phyloP scores from a whole-genome alignment of 1,284 basidiomycete genomes.

The Phellopilus nigrolimitatus region DNA sequence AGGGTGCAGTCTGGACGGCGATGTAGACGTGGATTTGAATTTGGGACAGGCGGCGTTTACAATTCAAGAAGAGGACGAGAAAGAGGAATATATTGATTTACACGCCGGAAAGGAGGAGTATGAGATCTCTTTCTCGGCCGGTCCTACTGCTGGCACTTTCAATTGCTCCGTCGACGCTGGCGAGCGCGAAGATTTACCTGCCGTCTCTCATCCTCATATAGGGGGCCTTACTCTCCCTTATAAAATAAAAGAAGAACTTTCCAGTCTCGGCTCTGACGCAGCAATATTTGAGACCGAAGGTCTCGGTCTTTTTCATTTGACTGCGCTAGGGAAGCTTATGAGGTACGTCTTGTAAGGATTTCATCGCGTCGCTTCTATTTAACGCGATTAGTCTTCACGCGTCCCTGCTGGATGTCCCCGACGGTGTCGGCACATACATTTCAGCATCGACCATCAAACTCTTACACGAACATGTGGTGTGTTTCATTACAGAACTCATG shows the following conservation, averaged over 20 bases:
- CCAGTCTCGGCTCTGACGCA: conserved; percentile 38
- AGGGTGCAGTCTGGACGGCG: not conserved
- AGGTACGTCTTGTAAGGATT: conserved; percentile 30
- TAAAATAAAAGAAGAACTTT: conserved; percentile 39
- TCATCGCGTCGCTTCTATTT: conserved; percentile 28
- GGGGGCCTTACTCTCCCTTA: conserved; percentile 42
- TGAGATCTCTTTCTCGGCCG: not conserved
- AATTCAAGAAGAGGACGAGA: conserved; percentile 10
- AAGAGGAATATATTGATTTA: conserved; percentile 18
- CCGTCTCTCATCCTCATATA: conserved; percentile 18
- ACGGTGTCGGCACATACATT: conserved; percentile 24
- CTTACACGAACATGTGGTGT: conserved; percentile 40
- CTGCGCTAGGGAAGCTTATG: conserved; percentile 36
- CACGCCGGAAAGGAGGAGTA: conserved; percentile 15
- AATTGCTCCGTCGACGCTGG: conserved; percentile 12
- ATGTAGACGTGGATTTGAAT: not conserved
- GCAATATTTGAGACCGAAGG: conserved; percentile 37
- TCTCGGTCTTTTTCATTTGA: conserved; percentile 48
- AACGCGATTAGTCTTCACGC: conserved; percentile 15
- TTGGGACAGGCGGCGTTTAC: not conserved
- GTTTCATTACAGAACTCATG: conserved; percentile 48
- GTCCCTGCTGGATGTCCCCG: conserved; percentile 6
- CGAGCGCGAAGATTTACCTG: not conserved
- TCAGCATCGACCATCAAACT: conserved; percentile 29
- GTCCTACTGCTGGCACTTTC: conserved; percentile 18